A percentile compares a stretch with the other conserved stretches of the same genome.
Evolutionary conservation across 2,329 filamentous ascomycete species (phyloP).

Genomic region (Ophiostoma himal-ulmi): DNA sequence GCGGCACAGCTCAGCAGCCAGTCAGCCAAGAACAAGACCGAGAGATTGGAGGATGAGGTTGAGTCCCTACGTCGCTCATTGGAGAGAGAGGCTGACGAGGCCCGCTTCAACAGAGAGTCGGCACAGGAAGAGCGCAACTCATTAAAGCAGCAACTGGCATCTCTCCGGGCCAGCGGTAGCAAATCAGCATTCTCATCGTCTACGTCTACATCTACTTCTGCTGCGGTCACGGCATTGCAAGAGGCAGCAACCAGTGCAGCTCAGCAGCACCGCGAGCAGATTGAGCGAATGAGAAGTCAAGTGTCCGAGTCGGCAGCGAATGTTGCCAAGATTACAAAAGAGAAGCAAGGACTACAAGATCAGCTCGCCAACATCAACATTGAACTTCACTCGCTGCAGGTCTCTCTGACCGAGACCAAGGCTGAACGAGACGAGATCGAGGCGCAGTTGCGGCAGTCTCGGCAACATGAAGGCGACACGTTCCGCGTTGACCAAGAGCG

Average conservation of each 20-base stretch:
- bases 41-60: slow-evolving; percentile 69
- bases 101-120: slow-evolving; percentile 43
- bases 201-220: not conserved
- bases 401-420: slow-evolving; percentile 52
- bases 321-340: slow-evolving; percentile 44
- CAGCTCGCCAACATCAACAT: slow-evolving; percentile 53
- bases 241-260: slow-evolving; percentile 28
- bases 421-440: slow-evolving; percentile 63
- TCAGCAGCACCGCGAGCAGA: slow-evolving; percentile 37
- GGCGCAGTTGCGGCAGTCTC: slow-evolving; percentile 51
- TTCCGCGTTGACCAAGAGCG: slow-evolving; percentile 62
- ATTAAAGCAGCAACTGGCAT: slow-evolving; percentile 41
- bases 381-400: slow-evolving; percentile 54
- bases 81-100: slow-evolving; percentile 59
- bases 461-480: slow-evolving; percentile 52
- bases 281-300: slow-evolving; percentile 51
- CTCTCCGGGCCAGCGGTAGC: slow-evolving; percentile 26
- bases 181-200: not conserved
- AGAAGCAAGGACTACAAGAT: slow-evolving; percentile 59
- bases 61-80: slow-evolving; percentile 62
- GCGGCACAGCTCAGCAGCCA: slow-evolving; percentile 59
- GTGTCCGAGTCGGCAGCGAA: slow-evolving; percentile 55
- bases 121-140: slow-evolving; percentile 42
- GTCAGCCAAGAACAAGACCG: slow-evolving; percentile 57
- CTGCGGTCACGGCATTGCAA: slow-evolving; percentile 28